These are phyloP conservation scores for Gynostemma pentaphyllum DNA, from an alignment of 306 rosid genomes.

Conservation along the genomic window DNA sequence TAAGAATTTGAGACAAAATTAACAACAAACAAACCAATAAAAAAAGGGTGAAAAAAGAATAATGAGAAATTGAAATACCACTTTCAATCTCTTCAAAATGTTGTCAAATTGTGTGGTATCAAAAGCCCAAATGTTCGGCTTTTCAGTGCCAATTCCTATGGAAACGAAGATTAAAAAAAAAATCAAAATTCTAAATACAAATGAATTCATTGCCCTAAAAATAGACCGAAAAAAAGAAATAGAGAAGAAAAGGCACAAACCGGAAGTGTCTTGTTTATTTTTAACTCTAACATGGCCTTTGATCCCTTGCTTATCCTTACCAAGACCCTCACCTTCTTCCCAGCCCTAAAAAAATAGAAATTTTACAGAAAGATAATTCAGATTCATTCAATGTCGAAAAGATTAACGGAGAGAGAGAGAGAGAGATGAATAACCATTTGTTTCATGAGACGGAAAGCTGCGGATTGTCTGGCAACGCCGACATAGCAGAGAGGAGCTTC, in stretches of 20 bases:
- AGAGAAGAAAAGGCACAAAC: constrained; percentile 20
- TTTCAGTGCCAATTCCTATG: constrained; percentile 74
- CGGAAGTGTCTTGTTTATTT: constrained; percentile 82
- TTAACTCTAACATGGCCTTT: constrained; percentile 68
- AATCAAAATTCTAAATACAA: not conserved
- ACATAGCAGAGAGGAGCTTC: constrained; percentile 84
- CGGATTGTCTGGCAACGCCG: constrained; percentile 80
- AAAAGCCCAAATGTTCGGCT: constrained; percentile 90
- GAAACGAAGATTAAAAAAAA: not conserved
- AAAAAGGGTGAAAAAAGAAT: not conserved
- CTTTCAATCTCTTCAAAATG: constrained; percentile 91
- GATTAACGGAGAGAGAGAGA: not conserved
- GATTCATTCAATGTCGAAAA: not conserved
- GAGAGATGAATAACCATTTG: constrained; percentile 54
- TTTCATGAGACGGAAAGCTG: constrained; percentile 95
- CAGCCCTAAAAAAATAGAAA: constrained; percentile 42
- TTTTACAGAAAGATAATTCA: not conserved
- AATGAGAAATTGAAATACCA: constrained; percentile 29
- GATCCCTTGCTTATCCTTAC: constrained; percentile 91
- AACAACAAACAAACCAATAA: not conserved
- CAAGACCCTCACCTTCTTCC: constrained; percentile 99
- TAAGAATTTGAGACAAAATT: not conserved
- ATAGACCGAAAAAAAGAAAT: not conserved
- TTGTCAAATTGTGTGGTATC: constrained; percentile 83
- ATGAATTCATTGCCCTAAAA: not conserved